Base-by-base conservation (phyloP, 768 basidiomycete genomes). In the Coprinopsis marcescibilis region DNA sequence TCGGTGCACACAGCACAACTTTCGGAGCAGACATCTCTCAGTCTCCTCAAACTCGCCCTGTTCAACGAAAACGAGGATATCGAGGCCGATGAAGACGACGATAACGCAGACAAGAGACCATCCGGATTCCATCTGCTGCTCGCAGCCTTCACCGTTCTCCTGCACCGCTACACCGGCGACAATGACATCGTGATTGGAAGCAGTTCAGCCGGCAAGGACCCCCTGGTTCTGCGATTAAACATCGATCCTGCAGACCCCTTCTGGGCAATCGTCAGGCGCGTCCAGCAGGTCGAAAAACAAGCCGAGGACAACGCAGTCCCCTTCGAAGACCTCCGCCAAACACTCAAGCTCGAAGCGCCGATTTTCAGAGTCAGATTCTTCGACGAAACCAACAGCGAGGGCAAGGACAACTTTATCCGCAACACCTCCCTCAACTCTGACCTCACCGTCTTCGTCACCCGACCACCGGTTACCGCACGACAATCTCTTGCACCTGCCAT, bases 351-450 rank as follows among this genome's bases (percentile, higher is more conserved):
- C 11, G 76, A 79, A 30, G 76, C 72, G 17, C 86, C 86, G 3
- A 72, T 97, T 21, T 97, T 96, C 68, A 80, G 93, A 42, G 92
- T 96, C 33, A 83, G 93, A n/a, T 96, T 97, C 73, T 92, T 96
- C 62, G 93, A 97, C 59, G 89, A 88, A 62, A 93, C 85, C 1
- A 89, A 90, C 54, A 26, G 43, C 26, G 66, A 78, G 29, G 78
- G 75, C 33, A 82, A 73, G 39, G 85, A 82, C 47, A 75, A 76
- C 48, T 93, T 90, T 57, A 80, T 94, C 49, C 75, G 77, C 20
- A 80, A 81, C 0, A 93, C 94, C 0, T 83, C 81, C 52, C 69
- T 89, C 49, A 90, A 89, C 4, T 87, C 93, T n/a, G 94, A 97
- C 62, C 74, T 97, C 50, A 96, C 93, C 14, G 69, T 98, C 54